Evolutionary conservation across 129 eudicot genomes (phyloP).

Genomic region (Silybum marianum): DNA sequence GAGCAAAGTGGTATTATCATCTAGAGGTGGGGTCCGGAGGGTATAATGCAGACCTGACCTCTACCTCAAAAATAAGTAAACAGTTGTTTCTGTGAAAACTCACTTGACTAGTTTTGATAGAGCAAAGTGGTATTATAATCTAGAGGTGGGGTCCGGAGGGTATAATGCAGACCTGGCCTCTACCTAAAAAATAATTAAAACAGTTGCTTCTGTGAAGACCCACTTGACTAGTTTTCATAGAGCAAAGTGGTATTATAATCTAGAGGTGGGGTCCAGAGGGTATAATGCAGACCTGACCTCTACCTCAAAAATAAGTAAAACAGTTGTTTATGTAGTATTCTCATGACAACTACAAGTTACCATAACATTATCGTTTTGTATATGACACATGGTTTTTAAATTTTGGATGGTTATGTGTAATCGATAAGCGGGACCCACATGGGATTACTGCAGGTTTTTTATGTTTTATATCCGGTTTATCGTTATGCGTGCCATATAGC

Average conservation of each 20-base stretch:
- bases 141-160: too few species aligned
- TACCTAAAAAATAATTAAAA: too few species aligned
- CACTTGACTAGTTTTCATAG: too few species aligned
- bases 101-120: too few species aligned
- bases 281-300: neutral
- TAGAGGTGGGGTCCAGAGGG: neutral
- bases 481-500: neutral
- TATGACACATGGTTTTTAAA: neutral
- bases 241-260: neutral
- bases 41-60: too few species aligned
- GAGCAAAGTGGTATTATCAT: too few species aligned
- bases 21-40: too few species aligned
- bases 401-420: neutral
- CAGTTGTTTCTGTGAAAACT: too few species aligned
- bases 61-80: too few species aligned
- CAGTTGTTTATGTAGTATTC: neutral
- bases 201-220: too few species aligned
- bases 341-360: neutral
- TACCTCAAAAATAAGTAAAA: neutral
- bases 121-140: too few species aligned
- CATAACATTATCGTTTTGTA: neutral
- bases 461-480: neutral
- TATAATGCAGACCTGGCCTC: too few species aligned
- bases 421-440: conserved; percentile 14
- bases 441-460: neutral